Evolutionary conservation across 2,329 filamentous ascomycete genomes (phyloP), one percentile per base, ranked within the genome.

Genomic region (Furcasterigmium furcatum): DNA sequence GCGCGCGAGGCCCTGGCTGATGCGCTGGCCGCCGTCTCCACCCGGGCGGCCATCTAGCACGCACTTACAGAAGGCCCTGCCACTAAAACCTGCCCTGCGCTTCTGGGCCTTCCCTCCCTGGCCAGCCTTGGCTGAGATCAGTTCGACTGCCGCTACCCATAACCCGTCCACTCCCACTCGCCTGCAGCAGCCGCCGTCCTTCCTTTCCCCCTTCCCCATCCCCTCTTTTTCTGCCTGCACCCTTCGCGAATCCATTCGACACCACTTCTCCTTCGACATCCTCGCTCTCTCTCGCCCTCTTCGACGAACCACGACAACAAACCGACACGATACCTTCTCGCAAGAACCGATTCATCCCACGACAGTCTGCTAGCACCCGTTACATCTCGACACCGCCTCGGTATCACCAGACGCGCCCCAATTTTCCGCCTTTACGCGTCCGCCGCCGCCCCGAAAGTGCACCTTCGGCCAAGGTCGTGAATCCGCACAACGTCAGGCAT

Each of bases 391-490:
- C 24, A 27, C 24, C 24, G 24, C 24, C 24, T 27, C 24, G 24
- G 12, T 12, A 27, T 27, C 24, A 12, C 12, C 24, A 27, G n/a
- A 36, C 34, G 34, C 34, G 34, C 34, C 34, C 34, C 34, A 16
- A 10, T 36, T 36, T 36, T 36, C 34, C 34, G 19, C 19, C 34
- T 36, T 36, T 36, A 14, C 34, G 19, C 19, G n/a, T 36, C 18
- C n/a, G 18, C 16, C 34, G 34, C 34, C n/a, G 18, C 18, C 18
- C 9, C n/a, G 19, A 18, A 18, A 16, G 34, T 36, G 19, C 18
- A 18, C n/a, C 21, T n/a, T 46, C 16, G 4, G 25, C 25, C 43
- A 27, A 45, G 36, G 39, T 46, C 44, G 47, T 40, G 39, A 42
- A 40, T 38, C 38, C 47, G 24, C 27, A 43, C 29, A 21, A 41